Base-by-base conservation (phyloP, 495 filamentous ascomycete species). In the Trichoderma parareesei region DNA sequence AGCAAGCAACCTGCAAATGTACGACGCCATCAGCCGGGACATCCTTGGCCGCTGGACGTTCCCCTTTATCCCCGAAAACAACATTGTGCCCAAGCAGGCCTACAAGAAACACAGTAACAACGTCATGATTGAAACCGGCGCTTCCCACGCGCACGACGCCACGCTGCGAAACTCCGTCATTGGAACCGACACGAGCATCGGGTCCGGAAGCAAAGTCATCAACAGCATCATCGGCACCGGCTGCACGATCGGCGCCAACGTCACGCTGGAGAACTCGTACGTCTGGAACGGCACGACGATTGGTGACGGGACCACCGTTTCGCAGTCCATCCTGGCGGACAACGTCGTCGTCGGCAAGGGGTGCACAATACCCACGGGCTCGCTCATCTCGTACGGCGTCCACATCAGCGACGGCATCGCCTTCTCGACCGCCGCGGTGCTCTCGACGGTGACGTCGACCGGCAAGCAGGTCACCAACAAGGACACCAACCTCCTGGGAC, bases 51-150 rank as follows among this genome's bases (percentile, higher is more conserved):
- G 93, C 55, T 97, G 91, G 90, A 85, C 92, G n/a, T 93, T 93
- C 67, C 94, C 95, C n/a, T 80, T 96, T 37, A 90, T 88, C 67
- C 95, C 94, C 3, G 93, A 96, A 66, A 93, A 85, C 69, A 98
- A 98, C 72, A 73, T 96, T 38, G 72, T 92, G 5, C 79, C 83
- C 2, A 89, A 85, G 9, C 91, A 96, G 69, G 85, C 81, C 16
- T 99, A 92, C 74, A 84, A 82, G 63, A 77, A 88, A 57, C 86
- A 85, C 66, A 90, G 88, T 71, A 81, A 88, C 61, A 84, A 84
- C 9, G 87, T 92, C 4, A 83, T 84, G 46, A 74, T 92, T 35
- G 91, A 90, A 60, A 85, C 89, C 65, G 88, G 86, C 7, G 88
- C 88, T 59, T 76, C 86, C 5, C 75, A 91, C 14, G 84, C 80